phyloP scores from a whole-genome alignment of 1,284 basidiomycete species.

The Sparassis latifolia region DNA sequence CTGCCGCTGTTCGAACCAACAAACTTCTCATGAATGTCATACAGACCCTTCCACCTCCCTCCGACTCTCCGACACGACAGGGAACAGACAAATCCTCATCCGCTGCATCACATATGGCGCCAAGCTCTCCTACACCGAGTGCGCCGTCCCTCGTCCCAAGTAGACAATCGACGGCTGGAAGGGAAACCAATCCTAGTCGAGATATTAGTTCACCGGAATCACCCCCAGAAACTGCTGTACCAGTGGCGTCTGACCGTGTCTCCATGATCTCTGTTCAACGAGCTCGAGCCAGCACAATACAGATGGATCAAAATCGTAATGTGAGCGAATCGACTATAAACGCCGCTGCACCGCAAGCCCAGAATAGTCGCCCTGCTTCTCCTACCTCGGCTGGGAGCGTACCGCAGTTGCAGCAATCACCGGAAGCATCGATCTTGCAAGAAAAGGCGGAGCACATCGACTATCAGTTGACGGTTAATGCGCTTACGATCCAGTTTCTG shows the following conservation, averaged over 20 bases:
- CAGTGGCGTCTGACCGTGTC: constrained; percentile 9
- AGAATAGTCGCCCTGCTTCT: constrained; percentile 27
- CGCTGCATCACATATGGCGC: constrained; percentile 27
- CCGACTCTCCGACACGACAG: constrained; percentile 39
- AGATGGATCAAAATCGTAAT: constrained; percentile 8
- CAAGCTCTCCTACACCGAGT: constrained; percentile 48
- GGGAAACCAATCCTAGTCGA: constrained; percentile 44
- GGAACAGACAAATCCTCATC: constrained; percentile 25
- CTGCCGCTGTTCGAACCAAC: constrained; percentile 84
- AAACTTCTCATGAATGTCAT: constrained; percentile 82
- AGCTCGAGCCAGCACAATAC: constrained; percentile 23
- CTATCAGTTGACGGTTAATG: constrained; percentile 88
- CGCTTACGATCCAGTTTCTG: constrained; percentile 88
- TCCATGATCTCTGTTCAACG: constrained; percentile 16
- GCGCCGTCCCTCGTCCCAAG: constrained; percentile 31
- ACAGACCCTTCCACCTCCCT: constrained; percentile 73
- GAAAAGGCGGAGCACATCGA: constrained; percentile 79
- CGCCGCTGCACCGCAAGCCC: constrained; percentile 9
- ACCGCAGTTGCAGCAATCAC: constrained; percentile 28
- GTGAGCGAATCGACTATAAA: constrained; percentile 6
- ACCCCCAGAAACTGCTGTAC: constrained; percentile 11
- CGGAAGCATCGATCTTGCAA: constrained; percentile 25
- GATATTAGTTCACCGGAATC: constrained; percentile 43
- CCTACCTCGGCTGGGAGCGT: constrained; percentile 27
- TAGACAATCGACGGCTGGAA: constrained; percentile 36